Conservation (phyloP, 2,329 filamentous ascomycete genomes). For the Fusarium sp. region DNA sequence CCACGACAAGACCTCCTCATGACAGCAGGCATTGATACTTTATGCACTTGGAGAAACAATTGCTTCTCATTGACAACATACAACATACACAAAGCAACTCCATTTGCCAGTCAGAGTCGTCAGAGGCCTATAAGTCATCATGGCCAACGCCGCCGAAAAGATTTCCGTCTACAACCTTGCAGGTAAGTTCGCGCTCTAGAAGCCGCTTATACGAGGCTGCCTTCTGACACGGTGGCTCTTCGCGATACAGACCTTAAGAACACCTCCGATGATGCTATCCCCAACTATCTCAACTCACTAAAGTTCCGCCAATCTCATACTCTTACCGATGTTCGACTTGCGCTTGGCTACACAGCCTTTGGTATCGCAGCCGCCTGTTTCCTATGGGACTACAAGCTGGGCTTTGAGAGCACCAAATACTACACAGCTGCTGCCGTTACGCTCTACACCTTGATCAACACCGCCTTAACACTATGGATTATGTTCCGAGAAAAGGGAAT, state of each 20-base stretch:
- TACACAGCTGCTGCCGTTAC: slow-evolving; percentile 85
- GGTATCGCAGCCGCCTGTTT: slow-evolving; percentile 85
- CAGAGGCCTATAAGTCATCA: slow-evolving; percentile 35
- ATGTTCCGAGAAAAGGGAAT: slow-evolving; percentile 84
- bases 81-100: slow-evolving; percentile 5
- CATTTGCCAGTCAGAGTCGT: slow-evolving; percentile 5
- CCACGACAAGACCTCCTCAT: slow-evolving; percentile 34
- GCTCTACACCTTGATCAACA: slow-evolving; percentile 84
- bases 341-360: slow-evolving; percentile 86
- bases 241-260: slow-evolving; percentile 85
- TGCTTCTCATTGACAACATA: slow-evolving; percentile 15
- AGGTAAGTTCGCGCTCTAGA: slow-evolving; percentile 58
- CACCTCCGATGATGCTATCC: slow-evolving; percentile 93
- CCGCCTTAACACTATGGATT: slow-evolving; percentile 84
- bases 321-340: slow-evolving; percentile 85
- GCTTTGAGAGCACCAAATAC: slow-evolving; percentile 87
- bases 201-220: slow-evolving; percentile 6
- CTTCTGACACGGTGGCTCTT: slow-evolving; percentile 50
- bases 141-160: slow-evolving; percentile 61
- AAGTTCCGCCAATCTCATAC: slow-evolving; percentile 85
- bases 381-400: slow-evolving; percentile 90
- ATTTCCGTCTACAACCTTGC: slow-evolving; percentile 77
- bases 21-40: slow-evolving; percentile 21
- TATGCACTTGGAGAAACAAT: slow-evolving; percentile 25
- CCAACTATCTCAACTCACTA: slow-evolving; percentile 91